Conservation (phyloP, 1,139 yeast genomes). For the Saccharomyces hybrid region DNA sequence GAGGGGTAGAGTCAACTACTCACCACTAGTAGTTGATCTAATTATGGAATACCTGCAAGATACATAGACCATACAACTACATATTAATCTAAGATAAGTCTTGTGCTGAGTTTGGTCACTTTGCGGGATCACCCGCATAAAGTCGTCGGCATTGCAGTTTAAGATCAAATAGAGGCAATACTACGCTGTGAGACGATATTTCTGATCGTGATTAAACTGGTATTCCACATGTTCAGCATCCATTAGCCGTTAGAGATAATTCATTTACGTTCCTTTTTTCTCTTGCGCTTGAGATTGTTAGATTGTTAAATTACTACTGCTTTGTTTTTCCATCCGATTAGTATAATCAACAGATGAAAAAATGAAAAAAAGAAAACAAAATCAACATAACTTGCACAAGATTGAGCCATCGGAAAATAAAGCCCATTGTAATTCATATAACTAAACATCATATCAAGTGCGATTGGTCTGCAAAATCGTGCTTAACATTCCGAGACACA, state of each 20-base stretch:
- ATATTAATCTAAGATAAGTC: neutral
- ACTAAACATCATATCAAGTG: neutral
- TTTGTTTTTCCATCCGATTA: neutral
- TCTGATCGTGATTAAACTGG: neutral
- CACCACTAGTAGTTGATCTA: conserved; percentile 39
- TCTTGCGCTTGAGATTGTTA: neutral
- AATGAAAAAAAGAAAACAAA: neutral
- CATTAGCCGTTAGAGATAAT: neutral
- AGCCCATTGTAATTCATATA: neutral
- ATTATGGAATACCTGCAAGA: conserved; percentile 1
- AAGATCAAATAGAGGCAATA: neutral
- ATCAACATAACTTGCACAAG: neutral
- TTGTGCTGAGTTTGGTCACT: neutral
- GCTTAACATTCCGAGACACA: neutral
- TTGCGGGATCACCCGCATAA: neutral
- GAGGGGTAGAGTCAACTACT: conserved; percentile 48
- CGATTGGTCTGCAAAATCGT: neutral
- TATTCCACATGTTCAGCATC: too few relatives aligned
- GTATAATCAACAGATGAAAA: neutral
- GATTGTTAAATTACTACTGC: neutral
- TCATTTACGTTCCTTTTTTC: neutral
- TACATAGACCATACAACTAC: neutral
- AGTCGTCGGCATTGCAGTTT: neutral
- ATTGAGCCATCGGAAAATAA: neutral
- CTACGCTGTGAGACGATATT: neutral